Conservation (phyloP, 495 filamentous ascomycete genomes). For the Aspergillus hancockii region DNA sequence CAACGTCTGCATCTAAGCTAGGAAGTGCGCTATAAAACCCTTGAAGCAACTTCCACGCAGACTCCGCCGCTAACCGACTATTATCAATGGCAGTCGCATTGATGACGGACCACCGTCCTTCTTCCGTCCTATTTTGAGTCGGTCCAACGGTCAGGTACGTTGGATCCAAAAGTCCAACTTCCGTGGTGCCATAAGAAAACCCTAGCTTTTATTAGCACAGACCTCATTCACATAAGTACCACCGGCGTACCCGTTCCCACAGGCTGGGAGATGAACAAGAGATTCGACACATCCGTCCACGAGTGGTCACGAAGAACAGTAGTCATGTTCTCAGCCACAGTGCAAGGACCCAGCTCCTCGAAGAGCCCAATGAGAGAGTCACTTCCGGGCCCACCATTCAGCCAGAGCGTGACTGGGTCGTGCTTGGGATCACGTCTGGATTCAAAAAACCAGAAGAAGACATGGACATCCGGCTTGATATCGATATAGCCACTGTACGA, state of each 20-base stretch:
- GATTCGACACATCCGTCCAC: constrained; percentile 73
- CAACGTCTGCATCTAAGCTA: constrained; percentile 47
- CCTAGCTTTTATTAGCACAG: constrained; percentile 22
- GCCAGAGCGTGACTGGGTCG: constrained; percentile 52
- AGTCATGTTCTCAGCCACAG: constrained; percentile 52
- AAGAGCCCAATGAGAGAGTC: constrained; percentile 72
- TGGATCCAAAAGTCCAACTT: constrained; percentile 40
- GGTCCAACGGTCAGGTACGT: constrained; percentile 45
- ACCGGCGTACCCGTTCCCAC: constrained; percentile 48
- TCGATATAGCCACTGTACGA: constrained; percentile 51
- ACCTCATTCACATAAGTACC: constrained; percentile 1
- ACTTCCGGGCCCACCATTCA: constrained; percentile 56
- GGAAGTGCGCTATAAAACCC: constrained; percentile 55
- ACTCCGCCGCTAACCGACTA: constrained; percentile 54
- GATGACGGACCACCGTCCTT: constrained; percentile 50
- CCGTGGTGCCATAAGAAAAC: constrained; percentile 55
- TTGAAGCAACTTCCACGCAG: constrained; percentile 60
- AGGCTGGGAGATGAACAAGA: constrained; percentile 74
- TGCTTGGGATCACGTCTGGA: constrained; percentile 47
- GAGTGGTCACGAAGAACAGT: constrained; percentile 59
- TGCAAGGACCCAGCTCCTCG: constrained; percentile 63
- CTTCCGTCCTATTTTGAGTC: constrained; percentile 36
- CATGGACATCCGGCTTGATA: constrained; percentile 41
- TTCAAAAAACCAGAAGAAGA: constrained; percentile 56
- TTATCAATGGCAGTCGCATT: constrained; percentile 50